Percentiles rank a stretch among this genome's conserved stretches.
Conservation (phyloP, 2,329 filamentous ascomycete genomes). For the Hortaea werneckii region DNA sequence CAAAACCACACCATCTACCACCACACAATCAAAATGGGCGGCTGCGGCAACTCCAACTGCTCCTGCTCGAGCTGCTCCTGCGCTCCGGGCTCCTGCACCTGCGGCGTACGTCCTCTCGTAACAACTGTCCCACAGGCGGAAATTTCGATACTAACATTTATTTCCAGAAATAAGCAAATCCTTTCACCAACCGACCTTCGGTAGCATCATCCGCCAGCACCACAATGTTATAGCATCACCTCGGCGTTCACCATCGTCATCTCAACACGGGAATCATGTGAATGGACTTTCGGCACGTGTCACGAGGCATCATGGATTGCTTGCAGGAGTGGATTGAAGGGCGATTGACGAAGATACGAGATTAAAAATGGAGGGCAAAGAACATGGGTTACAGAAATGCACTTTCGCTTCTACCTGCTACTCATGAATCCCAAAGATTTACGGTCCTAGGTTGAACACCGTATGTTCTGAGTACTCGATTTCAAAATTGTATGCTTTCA, state of each 20-base stretch:
- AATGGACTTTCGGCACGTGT: too few species aligned
- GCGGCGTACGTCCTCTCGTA: slow-evolving; percentile 12
- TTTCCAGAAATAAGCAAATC: neutral
- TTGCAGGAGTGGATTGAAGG: too few species aligned
- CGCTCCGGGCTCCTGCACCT: slow-evolving; percentile 21
- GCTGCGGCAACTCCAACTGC: slow-evolving; percentile 25
- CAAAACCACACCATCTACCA: neutral
- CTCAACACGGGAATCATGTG: too few species aligned
- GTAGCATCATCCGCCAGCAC: neutral
- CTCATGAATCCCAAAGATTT: too few species aligned
- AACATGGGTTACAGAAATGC: too few species aligned
- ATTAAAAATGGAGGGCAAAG: too few species aligned
- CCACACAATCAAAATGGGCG: slow-evolving; percentile 17
- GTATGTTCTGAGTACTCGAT: too few species aligned
- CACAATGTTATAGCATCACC: neutral
- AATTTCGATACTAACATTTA: neutral
- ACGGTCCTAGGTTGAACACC: too few species aligned
- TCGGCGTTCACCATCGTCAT: neutral
- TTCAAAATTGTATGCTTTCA: too few species aligned
- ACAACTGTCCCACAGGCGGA: neutral
- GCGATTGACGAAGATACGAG: too few species aligned
- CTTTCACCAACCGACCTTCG: neutral
- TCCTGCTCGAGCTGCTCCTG: slow-evolving; percentile 22
- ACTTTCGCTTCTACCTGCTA: too few species aligned
- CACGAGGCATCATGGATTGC: too few species aligned